Conservation (phyloP, 805 yeast genomes). For the Saccharomycopsis guyanensis region DNA sequence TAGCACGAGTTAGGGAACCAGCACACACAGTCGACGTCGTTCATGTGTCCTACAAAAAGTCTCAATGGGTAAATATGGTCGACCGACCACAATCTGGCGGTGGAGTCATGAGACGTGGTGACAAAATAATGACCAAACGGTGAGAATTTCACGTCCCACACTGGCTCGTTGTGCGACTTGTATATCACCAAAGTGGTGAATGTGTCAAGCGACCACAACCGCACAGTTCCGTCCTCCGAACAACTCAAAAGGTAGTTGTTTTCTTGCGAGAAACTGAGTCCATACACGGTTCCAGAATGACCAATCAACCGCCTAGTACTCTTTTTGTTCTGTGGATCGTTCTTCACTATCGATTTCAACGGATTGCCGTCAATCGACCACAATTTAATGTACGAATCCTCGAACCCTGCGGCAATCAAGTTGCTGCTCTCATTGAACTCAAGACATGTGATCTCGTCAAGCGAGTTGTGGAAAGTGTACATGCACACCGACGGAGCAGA, state of each 20-base stretch:
- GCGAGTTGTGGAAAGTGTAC: slow-evolving; percentile 96
- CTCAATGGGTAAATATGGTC: slow-evolving; percentile 95
- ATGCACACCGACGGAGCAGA: slow-evolving; percentile 91
- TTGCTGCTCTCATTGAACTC: slow-evolving; percentile 85
- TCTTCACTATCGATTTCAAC: slow-evolving; percentile 50
- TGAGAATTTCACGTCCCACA: slow-evolving; percentile 94
- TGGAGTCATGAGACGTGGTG: slow-evolving; percentile 96
- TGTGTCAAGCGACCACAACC: slow-evolving; percentile 92
- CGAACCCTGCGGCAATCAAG: slow-evolving; percentile 88
- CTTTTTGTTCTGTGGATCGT: slow-evolving; percentile 42
- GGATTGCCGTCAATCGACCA: slow-evolving; percentile 95
- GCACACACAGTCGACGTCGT: slow-evolving; percentile 90
- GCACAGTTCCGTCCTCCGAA: slow-evolving; percentile 86
- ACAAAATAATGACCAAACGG: slow-evolving; percentile 97
- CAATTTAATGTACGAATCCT: slow-evolving; percentile 80
- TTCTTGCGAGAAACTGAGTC: slow-evolving; percentile 86
- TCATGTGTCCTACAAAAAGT: slow-evolving; percentile 94
- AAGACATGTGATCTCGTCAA: slow-evolving; percentile 77
- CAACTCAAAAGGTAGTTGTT: slow-evolving; percentile 70
- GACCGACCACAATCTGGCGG: slow-evolving; percentile 96
- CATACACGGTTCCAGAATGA: slow-evolving; percentile 92
- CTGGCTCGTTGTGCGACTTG: slow-evolving; percentile 93
- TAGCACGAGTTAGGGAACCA: slow-evolving; percentile 97
- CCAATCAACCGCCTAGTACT: slow-evolving; percentile 58
- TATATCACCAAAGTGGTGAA: slow-evolving; percentile 85